Base-by-base conservation (phyloP, 1,284 basidiomycete species). In the Moesziomyces sp. region DNA sequence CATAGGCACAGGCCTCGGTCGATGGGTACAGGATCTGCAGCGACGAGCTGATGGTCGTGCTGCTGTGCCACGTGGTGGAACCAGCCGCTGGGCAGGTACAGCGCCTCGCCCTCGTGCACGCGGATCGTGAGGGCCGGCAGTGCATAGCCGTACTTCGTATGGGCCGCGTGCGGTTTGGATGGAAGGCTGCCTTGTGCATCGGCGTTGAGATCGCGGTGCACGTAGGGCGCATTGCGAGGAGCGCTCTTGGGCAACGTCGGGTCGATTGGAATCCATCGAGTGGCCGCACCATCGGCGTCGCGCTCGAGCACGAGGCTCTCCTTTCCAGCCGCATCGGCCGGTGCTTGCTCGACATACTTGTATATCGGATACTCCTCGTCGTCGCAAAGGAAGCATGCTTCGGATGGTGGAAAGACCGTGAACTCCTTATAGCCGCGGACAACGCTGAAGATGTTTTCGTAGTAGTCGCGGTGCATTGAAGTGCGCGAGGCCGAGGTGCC, bases 381-480 rank as follows among this genome's bases (percentile, higher is more conserved):
- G 23, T 80, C 80, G 57, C 71, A 73, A 14, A 81, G 53, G 45
- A 77, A 80, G 55, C 59, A 60, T 14, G 42, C 66, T 54, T 80
- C 80, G 7, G 48, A 50, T 1, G 80, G 80, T 11, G 80, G 76
- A 38, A 52, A 76, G 3, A 81, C 55, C n/a, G 77, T 80, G 50
- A 81, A 81, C n/a, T 64, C 68, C 59, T 82, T 80, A 30, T 46
- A 63, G 19, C 79, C 79, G 28, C 75, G 68, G 0, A 82, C 52
- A 19, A 78, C 77, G 1, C 65, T 66, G 60, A 82, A 82, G 24
- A 82, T 73, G 45, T 82, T 82, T 63, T 82, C 80, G 63, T 80
- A 82, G 51, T 78, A 74, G 51, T 82, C 80, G 13, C 72, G 63
- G 47, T 73, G 60, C 65, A 69, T 68, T 46, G 69, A 74, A 40